These are phyloP conservation scores for Pichia nanzhaoensis DNA, from an alignment of 805 yeast genomes.

Conservation along the genomic window DNA sequence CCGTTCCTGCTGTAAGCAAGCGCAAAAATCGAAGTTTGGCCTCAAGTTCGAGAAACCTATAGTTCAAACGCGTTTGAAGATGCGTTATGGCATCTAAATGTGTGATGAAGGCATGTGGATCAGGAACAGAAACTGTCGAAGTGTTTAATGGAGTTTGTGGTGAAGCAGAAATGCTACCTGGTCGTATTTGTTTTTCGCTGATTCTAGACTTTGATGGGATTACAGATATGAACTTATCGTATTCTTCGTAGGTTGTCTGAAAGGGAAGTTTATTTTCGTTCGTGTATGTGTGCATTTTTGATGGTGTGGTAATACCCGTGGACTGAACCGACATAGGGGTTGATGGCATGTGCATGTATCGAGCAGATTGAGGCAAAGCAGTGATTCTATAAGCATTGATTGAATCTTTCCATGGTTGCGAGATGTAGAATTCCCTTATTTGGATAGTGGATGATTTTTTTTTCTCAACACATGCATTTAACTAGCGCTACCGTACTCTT, in stretches of 20 bases:
- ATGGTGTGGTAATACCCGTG: neutral
- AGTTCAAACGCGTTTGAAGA: conserved; percentile 40
- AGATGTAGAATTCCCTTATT: too few relatives aligned
- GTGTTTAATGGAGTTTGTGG: conserved; percentile 3
- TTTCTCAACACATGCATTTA: neutral
- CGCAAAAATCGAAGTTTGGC: conserved; percentile 62
- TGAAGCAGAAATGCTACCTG: neutral
- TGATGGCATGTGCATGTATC: neutral
- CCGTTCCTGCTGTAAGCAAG: conserved; percentile 34
- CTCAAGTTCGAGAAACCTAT: conserved; percentile 64
- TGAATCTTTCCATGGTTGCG: too few relatives aligned
- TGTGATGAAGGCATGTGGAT: conserved; percentile 5
- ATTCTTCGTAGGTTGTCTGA: conserved; percentile 13
- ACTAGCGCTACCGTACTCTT: too few relatives aligned
- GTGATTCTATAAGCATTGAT: too few relatives aligned
- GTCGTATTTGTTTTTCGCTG: neutral
- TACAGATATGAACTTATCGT: conserved; percentile 9
- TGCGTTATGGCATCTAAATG: conserved; percentile 9
- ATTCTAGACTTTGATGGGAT: neutral
- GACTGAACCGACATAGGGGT: neutral
- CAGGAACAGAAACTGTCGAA: neutral
- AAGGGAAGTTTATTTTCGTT: conserved; percentile 2
- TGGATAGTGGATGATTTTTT: too few relatives aligned
- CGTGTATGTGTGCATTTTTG: neutral
- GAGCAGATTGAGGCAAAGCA: too few relatives aligned